Base-by-base conservation (phyloP, 306 rosid genomes). In the Myrica gale region DNA sequence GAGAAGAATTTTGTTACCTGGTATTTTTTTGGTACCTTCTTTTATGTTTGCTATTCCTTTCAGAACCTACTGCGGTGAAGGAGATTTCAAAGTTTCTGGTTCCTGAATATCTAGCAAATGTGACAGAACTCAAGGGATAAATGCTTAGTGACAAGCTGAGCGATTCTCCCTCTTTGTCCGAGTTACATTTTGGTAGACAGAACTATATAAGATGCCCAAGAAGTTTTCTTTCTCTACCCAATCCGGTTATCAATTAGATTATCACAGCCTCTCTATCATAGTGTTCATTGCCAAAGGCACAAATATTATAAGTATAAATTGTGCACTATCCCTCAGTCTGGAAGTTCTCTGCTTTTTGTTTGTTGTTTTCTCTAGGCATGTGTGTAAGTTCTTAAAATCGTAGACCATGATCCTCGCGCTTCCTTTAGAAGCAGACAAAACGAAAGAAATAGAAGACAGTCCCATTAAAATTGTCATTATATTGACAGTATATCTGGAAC, bases 1-100 rank as follows among this genome's bases (percentile, higher is more conserved):
- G 48, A 4, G 23, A 19, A 6, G 50, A 66, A 42, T n/a, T 42
- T 32, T 43, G 20, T 41, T 62, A 23, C 20, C 50, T 23, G 13
- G 52, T 80, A 9, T 11, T 78, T 13, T 23, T 21, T 51, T 54
- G 41, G 74, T 54, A 76, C 56, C 41, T 61, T 68, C 13, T 53
- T 62, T 52, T 71, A 46, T 12, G 26, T 43, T 10, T 57, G 26
- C 21, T 52, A n/a, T 20, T 57, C 12, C 4, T 10, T 47, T 47
- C 56, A 11, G 13, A 13, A 52, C 56, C 4, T 17, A 7, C 6
- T 52, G 56, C 4, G 1, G 66, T 23, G 66, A 60, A 15, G 6
- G 41, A 60, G 26, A 60, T 60, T 56, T 20, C n/a, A 10, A 19
- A 16, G 1, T 13, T 32, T 62, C 19, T 15, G 19, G 21, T 42